Evolutionary conservation across 2,329 filamentous ascomycete species (phyloP).

Genomic region (Talaromyces piceae): DNA sequence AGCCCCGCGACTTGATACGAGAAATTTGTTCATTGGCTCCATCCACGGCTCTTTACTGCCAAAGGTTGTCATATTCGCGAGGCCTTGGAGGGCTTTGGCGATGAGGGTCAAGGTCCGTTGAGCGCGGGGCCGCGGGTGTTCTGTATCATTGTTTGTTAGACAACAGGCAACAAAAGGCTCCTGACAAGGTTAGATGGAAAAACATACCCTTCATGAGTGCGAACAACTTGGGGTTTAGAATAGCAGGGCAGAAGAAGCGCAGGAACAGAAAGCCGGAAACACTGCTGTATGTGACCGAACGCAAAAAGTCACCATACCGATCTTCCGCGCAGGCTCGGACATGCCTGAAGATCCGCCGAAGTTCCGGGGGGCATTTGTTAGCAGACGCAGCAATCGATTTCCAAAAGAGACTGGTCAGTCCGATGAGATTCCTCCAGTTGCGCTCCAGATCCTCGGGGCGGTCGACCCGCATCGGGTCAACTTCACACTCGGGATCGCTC

Average conservation of each 20-base stretch:
- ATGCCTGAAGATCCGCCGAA: constrained; percentile 81
- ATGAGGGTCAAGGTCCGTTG: constrained; percentile 87
- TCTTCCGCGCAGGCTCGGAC: constrained; percentile 89
- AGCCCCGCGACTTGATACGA: constrained; percentile 64
- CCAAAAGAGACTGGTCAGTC: constrained; percentile 77
- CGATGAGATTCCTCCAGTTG: constrained; percentile 73
- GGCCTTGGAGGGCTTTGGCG: constrained; percentile 81
- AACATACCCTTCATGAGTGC: constrained; percentile 63
- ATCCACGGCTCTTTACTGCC: constrained; percentile 97
- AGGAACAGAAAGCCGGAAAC: constrained; percentile 93
- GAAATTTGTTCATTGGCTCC: constrained; percentile 93
- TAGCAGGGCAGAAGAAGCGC: constrained; percentile 92
- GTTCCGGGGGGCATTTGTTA: constrained; percentile 66
- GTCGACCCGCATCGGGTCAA: constrained; percentile 74
- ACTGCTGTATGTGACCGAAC: constrained; percentile 85
- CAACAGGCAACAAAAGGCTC: neutral
- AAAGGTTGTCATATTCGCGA: constrained; percentile 85
- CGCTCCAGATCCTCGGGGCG: constrained; percentile 64
- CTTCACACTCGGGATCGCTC: constrained; percentile 84
- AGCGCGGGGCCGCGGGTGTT: constrained; percentile 74
- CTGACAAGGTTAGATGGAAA: neutral
- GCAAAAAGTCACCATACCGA: constrained; percentile 84
- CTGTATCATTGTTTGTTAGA: constrained; percentile 31
- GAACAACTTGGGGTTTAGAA: constrained; percentile 90
- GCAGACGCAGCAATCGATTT: constrained; percentile 71